Evolutionary conservation across 2,329 filamentous ascomycete species (phyloP).

Genomic region (Alternaria sp.): DNA sequence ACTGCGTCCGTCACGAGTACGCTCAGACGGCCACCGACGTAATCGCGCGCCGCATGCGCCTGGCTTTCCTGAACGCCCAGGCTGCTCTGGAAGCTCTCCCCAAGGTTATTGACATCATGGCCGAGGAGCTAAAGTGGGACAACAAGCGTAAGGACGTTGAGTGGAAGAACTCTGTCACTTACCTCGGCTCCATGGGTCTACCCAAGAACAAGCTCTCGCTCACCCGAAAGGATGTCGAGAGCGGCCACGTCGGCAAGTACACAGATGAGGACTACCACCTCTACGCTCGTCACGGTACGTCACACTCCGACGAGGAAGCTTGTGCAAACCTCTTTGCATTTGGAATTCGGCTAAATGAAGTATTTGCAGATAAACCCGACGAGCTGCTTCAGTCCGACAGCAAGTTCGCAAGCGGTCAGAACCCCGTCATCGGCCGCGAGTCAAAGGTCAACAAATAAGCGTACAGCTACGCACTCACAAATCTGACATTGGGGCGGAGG

Average conservation of each 20-base stretch:
- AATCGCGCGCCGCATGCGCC: conserved; percentile 79
- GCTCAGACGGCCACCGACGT: conserved; percentile 91
- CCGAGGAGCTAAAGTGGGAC: conserved; percentile 81
- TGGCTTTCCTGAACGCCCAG: conserved; percentile 91
- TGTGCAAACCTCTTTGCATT: conserved; percentile 31
- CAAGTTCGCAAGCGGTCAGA: conserved; percentile 52
- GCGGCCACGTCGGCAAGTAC: conserved; percentile 54
- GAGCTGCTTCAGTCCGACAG: conserved; percentile 60
- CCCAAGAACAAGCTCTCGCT: conserved; percentile 62
- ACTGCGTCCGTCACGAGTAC: conserved; percentile 87
- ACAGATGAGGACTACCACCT: conserved; percentile 57
- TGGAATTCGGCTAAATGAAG: conserved; percentile 30
- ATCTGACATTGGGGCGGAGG: neutral
- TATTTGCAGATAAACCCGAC: conserved; percentile 58
- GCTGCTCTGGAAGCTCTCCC: conserved; percentile 87
- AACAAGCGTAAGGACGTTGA: conserved; percentile 74
- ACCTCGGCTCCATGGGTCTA: conserved; percentile 68
- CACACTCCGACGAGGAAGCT: conserved; percentile 10
- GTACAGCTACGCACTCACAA: neutral
- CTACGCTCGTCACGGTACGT: conserved; percentile 59
- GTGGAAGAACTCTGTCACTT: conserved; percentile 74
- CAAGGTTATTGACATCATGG: conserved; percentile 87
- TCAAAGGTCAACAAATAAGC: conserved; percentile 58
- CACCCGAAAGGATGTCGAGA: conserved; percentile 65
- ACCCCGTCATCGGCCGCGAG: conserved; percentile 53